A percentile compares a stretch with the other conserved stretches of the same genome.
phyloP scores from a whole-genome alignment of 495 filamentous ascomycete species.

The Penicillium paradoxum region DNA sequence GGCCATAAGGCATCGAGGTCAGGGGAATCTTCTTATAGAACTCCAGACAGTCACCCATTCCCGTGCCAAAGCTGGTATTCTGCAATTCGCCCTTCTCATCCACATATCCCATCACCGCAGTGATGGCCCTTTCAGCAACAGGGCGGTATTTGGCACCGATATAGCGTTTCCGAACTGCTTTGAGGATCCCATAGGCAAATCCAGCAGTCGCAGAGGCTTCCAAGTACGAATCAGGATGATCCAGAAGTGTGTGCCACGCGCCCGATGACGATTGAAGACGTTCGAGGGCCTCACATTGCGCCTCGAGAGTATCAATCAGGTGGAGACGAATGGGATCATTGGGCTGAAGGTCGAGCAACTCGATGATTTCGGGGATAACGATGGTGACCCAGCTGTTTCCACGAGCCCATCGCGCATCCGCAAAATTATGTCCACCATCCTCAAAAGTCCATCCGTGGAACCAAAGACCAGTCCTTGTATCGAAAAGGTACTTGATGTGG shows the following conservation, averaged over 20 bases:
- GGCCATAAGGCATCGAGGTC: constrained; percentile 74
- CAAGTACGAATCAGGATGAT: constrained; percentile 57
- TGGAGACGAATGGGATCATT: constrained; percentile 57
- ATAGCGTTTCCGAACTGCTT: constrained; percentile 62
- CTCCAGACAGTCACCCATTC: constrained; percentile 60
- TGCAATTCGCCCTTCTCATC: constrained; percentile 58
- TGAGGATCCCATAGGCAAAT: constrained; percentile 70
- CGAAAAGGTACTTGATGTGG: constrained; percentile 68
- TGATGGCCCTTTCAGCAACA: constrained; percentile 56
- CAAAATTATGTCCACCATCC: constrained; percentile 65
- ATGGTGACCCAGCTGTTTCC: constrained; percentile 70
- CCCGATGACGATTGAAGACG: constrained; percentile 52
- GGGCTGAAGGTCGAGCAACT: constrained; percentile 53
- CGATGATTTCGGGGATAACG: constrained; percentile 66
- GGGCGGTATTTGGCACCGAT: constrained; percentile 45
- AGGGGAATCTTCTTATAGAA: constrained; percentile 65
- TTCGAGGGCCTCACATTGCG: constrained; percentile 57
- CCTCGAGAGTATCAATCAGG: constrained; percentile 54
- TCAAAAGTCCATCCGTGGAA: constrained; percentile 72
- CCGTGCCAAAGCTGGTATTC: constrained; percentile 69
- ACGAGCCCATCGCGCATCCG: constrained; percentile 62
- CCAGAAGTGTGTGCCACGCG: constrained; percentile 64
- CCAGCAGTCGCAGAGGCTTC: constrained; percentile 71
- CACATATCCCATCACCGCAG: constrained; percentile 55
- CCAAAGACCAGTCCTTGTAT: constrained; percentile 60